These are phyloP conservation scores for Xylaria scruposa DNA, from an alignment of 495 filamentous ascomycete genomes.

Conservation along the genomic window DNA sequence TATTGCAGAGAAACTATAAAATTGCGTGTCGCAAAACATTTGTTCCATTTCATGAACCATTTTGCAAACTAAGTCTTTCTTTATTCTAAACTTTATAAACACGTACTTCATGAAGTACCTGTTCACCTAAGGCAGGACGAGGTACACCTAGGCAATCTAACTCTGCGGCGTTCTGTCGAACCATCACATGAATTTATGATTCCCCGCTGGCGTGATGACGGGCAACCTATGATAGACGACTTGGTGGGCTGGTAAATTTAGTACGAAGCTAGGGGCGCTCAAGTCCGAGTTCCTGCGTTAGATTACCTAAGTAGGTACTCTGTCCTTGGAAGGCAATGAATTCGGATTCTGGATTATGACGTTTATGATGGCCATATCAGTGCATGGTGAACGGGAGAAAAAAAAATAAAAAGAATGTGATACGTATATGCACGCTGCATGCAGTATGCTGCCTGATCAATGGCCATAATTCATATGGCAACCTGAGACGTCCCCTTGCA, in stretches of 20 bases:
- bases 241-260: background rate
- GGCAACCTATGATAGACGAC: background rate
- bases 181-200: conserved; percentile 4
- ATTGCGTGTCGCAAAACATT: background rate
- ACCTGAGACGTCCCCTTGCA: conserved; percentile 7
- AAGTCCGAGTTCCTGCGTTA: conserved; percentile 11
- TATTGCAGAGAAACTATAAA: background rate
- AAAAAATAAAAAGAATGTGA: background rate
- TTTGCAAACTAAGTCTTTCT: background rate
- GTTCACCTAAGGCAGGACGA: background rate
- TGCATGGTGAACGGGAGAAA: background rate
- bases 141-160: background rate
- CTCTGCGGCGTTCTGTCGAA: background rate
- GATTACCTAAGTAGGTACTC: background rate
- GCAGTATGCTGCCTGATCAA: background rate
- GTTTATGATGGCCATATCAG: background rate
- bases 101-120: background rate
- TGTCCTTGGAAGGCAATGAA: background rate
- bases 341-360: background rate
- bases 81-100: no score
- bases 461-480: background rate
- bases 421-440: background rate
- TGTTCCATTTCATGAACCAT: background rate
- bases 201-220: background rate
- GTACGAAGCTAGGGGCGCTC: conserved; percentile 6